Evolutionary conservation across 2,329 filamentous ascomycete genomes (phyloP).

Genomic region (Aspergillus pseudotamarii): DNA sequence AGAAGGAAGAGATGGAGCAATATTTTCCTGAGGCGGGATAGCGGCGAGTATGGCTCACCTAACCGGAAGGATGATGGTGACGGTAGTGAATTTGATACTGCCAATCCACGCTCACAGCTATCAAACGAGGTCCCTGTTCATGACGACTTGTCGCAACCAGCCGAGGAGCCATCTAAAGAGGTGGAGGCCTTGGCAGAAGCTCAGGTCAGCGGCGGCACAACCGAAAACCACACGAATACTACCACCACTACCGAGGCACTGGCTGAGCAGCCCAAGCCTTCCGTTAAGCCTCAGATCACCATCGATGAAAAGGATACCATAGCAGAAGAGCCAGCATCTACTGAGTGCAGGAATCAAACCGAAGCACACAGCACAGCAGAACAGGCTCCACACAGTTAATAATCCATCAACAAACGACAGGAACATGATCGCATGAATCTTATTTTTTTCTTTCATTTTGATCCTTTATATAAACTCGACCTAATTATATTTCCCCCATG

Average conservation of each 20-base stretch:
- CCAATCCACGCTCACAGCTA: constrained; percentile 36
- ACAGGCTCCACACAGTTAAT: neutral
- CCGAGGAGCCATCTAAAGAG: constrained; percentile 2
- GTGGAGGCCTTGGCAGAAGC: neutral
- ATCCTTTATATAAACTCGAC: neutral
- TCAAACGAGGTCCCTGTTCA: constrained; percentile 32
- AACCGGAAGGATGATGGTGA: constrained; percentile 28
- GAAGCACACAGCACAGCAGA: neutral
- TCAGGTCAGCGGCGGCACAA: neutral
- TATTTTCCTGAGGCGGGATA: constrained; percentile 37
- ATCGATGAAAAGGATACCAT: neutral
- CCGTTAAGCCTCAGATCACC: neutral
- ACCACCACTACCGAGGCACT: neutral
- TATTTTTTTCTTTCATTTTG: neutral
- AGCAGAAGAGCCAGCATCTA: neutral
- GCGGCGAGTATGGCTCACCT: constrained; percentile 28
- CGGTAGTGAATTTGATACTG: constrained; percentile 21
- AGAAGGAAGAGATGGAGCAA: constrained; percentile 43
- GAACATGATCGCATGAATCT: constrained; percentile 2
- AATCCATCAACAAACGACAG: neutral
- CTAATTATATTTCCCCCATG: neutral
- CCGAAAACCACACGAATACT: neutral
- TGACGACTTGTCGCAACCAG: constrained; percentile 12
- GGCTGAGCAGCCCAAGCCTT: neutral
- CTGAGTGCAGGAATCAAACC: neutral